These are phyloP conservation scores for Sanghuangporus weigelae DNA, from an alignment of 1,284 basidiomycete species.

Conservation along the genomic window DNA sequence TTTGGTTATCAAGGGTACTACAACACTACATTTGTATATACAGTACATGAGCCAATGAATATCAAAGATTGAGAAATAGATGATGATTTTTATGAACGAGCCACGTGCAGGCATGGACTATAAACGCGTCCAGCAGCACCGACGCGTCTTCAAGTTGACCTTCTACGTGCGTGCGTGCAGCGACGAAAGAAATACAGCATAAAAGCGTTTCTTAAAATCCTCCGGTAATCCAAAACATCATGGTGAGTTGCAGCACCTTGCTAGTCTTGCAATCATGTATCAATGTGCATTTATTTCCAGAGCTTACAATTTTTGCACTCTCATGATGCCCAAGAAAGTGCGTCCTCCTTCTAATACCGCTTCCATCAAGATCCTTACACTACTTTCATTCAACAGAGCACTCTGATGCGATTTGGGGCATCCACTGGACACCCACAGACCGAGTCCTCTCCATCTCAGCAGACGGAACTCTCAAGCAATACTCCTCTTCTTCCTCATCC, in stretches of 20 bases:
- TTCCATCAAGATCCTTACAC: conserved; percentile 7
- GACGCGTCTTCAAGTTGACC: too few species aligned
- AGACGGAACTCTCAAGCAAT: conserved; percentile 70
- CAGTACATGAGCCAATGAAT: too few species aligned
- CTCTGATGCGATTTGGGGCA: conserved; percentile 75
- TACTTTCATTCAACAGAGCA: conserved; percentile 54
- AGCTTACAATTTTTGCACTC: conserved; percentile 68
- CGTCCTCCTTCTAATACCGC: conserved; percentile 23
- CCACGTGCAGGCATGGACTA: too few species aligned
- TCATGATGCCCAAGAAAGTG: conserved; percentile 70
- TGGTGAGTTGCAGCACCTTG: background rate
- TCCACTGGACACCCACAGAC: conserved; percentile 69
- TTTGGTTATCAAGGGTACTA: too few species aligned
- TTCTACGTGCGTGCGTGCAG: too few species aligned
- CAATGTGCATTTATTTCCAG: conserved; percentile 32
- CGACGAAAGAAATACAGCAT: too few species aligned
- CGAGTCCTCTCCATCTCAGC: conserved; percentile 64
- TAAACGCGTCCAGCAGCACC: too few species aligned
- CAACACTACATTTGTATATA: too few species aligned
- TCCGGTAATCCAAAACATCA: too few species aligned
- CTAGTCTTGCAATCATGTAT: background rate
- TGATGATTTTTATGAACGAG: too few species aligned
- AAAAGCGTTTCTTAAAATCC: too few species aligned
- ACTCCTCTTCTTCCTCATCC: conserved; percentile 32
- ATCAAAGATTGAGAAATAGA: too few species aligned